Evolutionary conservation across 1,139 yeast species (phyloP).

Genomic region (Petasospora rhodanensis): DNA sequence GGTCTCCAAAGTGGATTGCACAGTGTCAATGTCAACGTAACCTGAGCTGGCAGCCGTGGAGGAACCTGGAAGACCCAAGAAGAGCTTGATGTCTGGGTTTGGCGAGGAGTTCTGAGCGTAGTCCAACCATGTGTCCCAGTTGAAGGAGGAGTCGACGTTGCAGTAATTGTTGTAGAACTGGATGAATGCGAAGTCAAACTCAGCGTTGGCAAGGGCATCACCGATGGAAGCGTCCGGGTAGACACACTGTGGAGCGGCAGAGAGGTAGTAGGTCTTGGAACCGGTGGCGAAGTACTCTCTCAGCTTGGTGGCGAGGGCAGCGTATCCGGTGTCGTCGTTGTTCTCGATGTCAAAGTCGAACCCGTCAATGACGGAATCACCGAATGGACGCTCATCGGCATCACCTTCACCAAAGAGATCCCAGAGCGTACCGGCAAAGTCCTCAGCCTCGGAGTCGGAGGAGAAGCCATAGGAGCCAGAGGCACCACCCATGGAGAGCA

Average conservation of each 20-base stretch:
- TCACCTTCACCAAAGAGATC: conserved; percentile 78
- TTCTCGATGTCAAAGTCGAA: conserved; percentile 71
- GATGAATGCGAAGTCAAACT: conserved; percentile 80
- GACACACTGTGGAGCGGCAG: conserved; percentile 96
- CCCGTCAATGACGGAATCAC: conserved; percentile 61
- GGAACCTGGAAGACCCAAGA: conserved; percentile 72
- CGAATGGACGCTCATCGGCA: conserved; percentile 65
- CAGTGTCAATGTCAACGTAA: conserved; percentile 46
- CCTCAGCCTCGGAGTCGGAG: conserved; percentile 55
- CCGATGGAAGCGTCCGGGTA: conserved; percentile 88
- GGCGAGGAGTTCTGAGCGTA: conserved; percentile 63
- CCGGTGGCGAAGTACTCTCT: conserved; percentile 53
- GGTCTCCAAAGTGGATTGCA: conserved; percentile 33
- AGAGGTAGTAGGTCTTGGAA: conserved; percentile 64
- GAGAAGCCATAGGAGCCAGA: conserved; percentile 73
- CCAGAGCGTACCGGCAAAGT: conserved; percentile 78
- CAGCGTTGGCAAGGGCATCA: conserved; percentile 52
- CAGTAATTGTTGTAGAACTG: conserved; percentile 95
- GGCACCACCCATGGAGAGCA: conserved; percentile 88
- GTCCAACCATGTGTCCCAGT: conserved; percentile 81
- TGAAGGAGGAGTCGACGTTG: conserved; percentile 53
- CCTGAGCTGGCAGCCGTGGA: conserved; percentile 66
- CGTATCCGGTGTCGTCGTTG: conserved; percentile 49
- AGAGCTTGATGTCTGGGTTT: conserved; percentile 61
- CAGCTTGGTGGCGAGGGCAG: conserved; percentile 56